phyloP scores from a whole-genome alignment of 768 basidiomycete genomes.

The Leccinum sublutescens region DNA sequence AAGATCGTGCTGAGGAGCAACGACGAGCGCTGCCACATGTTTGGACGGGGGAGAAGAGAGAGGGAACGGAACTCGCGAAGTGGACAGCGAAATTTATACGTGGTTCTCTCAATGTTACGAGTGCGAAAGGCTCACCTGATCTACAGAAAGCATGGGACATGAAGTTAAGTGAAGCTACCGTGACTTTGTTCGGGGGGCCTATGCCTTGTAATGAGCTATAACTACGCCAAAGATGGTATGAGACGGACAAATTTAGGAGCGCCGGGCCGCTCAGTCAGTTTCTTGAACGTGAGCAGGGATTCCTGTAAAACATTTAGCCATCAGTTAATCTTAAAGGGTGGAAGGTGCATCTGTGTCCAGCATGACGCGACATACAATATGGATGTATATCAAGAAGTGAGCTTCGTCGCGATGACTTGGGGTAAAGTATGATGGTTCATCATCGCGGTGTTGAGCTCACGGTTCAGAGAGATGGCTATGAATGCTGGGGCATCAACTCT shows the following conservation, averaged over 20 bases:
- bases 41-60: background rate
- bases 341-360: background rate
- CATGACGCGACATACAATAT: background rate
- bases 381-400: background rate
- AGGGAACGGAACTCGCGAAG: slow-evolving; percentile 29
- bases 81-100: slow-evolving; percentile 8
- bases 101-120: background rate
- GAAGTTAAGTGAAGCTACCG: background rate
- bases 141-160: background rate
- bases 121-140: background rate
- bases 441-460: background rate
- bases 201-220: background rate
- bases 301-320: background rate
- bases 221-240: background rate
- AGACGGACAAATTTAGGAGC: background rate
- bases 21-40: slow-evolving; percentile 11
- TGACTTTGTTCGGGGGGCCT: background rate
- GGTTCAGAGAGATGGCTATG: background rate
- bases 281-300: background rate
- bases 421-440: background rate
- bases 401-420: background rate
- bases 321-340: background rate
- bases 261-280: background rate
- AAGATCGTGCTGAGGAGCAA: slow-evolving; percentile 14
- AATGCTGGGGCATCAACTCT: background rate